Conservation (phyloP, 768 basidiomycete species). For the Suillus weaverae region DNA sequence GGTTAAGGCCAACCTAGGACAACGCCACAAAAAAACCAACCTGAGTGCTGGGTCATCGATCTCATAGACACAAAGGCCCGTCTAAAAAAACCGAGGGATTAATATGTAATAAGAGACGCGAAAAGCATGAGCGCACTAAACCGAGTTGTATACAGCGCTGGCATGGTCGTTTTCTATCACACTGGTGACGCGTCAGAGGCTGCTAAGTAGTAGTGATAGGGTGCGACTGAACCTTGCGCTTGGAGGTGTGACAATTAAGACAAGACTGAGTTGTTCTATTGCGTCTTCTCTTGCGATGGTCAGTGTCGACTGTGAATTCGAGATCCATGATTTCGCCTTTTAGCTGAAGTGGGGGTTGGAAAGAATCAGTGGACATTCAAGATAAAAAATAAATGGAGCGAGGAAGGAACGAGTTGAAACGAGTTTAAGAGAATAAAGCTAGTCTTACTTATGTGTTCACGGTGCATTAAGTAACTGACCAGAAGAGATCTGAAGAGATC, state of each 20-base stretch:
- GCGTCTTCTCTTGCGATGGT: conserved; percentile 81
- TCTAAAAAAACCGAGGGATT: conserved; percentile 43
- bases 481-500: conserved; percentile 38
- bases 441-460: conserved; percentile 57
- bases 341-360: conserved; percentile 56
- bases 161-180: conserved; percentile 90
- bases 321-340: conserved; percentile 80
- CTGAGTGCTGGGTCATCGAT: conserved; percentile 85
- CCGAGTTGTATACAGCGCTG: conserved; percentile 88
- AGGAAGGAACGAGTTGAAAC: conserved; percentile 44
- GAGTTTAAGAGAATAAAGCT: conserved; percentile 47
- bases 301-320: conserved; percentile 69
- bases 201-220: conserved; percentile 5
- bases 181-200: conserved; percentile 44
- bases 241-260: conserved; percentile 90
- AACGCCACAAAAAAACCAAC: conserved; percentile 34
- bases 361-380: conserved; percentile 51
- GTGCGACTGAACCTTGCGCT: conserved; percentile 68
- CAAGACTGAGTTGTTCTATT: conserved; percentile 91
- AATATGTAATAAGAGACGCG: conserved; percentile 8
- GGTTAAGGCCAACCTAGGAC: conserved; percentile 3
- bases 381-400: conserved; percentile 32
- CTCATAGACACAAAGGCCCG: conserved; percentile 93
- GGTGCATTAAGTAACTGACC: conserved; percentile 59
- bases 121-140: conserved; percentile 49